Evolutionary conservation across 495 filamentous ascomycete species (phyloP).

Genomic region (Hyaloscypha bicolor): DNA sequence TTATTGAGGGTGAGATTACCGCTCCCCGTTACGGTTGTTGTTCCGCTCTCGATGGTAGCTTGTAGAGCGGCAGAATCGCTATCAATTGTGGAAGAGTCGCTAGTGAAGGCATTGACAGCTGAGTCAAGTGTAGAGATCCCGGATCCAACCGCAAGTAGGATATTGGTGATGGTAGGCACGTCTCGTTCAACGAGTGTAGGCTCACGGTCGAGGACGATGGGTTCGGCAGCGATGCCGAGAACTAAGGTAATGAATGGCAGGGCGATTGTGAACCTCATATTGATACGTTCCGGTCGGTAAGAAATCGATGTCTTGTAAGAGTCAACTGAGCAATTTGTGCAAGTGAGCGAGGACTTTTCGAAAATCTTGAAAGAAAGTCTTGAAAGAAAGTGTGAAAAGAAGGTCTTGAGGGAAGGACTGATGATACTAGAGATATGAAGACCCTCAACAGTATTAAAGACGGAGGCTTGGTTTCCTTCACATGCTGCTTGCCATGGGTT

Average conservation of each 20-base stretch:
- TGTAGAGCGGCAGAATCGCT: constrained; percentile 39
- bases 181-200: constrained; percentile 38
- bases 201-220: constrained; percentile 31
- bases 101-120: constrained; percentile 40
- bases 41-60: constrained; percentile 38
- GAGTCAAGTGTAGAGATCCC: constrained; percentile 40
- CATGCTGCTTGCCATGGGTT: neutral
- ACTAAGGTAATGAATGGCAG: constrained; percentile 38
- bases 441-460: neutral
- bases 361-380: constrained; percentile 10
- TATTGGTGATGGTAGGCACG: constrained; percentile 36
- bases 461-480: constrained; percentile 4
- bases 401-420: too few relatives aligned
- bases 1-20: constrained; percentile 35
- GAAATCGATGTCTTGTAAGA: constrained; percentile 1
- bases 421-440: constrained; percentile 6
- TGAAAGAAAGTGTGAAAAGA: neutral
- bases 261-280: constrained; percentile 45
- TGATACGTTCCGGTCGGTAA: constrained; percentile 20
- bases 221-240: constrained; percentile 34
- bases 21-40: constrained; percentile 31
- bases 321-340: neutral
- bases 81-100: constrained; percentile 37
- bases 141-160: constrained; percentile 35
- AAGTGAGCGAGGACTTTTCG: constrained; percentile 9